Conservation (phyloP, 2,329 filamentous ascomycete species). For the Aureobasidium lini region DNA sequence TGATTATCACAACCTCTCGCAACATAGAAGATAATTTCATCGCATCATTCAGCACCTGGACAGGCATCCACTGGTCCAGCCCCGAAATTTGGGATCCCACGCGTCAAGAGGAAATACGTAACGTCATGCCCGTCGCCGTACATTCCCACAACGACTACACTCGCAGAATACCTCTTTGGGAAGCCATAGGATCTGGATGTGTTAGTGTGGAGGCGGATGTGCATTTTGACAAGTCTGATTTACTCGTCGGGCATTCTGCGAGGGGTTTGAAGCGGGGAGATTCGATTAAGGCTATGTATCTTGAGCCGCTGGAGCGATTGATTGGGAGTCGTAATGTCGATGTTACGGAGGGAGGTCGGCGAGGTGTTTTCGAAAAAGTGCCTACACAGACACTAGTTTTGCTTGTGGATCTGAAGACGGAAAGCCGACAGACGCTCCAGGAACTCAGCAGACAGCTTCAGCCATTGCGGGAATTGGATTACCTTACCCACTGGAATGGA, state of each 20-base stretch:
- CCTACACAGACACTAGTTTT: conserved; percentile 44
- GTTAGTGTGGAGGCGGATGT: conserved; percentile 51
- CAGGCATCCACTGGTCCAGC: neutral
- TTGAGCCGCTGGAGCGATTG: conserved; percentile 38
- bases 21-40: no score
- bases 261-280: conserved; percentile 38
- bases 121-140: conserved; percentile 47
- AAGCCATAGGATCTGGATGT: conserved; percentile 49
- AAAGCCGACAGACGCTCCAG: conserved; percentile 25
- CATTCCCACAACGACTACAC: conserved; percentile 56
- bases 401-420: conserved; percentile 45
- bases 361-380: conserved; percentile 45
- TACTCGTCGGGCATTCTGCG: conserved; percentile 48
- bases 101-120: neutral
- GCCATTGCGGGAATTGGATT: conserved; percentile 34
- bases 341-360: conserved; percentile 8
- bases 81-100: neutral
- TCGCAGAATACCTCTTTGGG: conserved; percentile 47
- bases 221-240: conserved; percentile 42
- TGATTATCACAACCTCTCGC: no score
- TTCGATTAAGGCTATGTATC: conserved; percentile 46
- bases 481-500: conserved; percentile 35
- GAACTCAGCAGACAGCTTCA: conserved; percentile 32
- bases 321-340: neutral
- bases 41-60: no score